Evolutionary conservation across 2,329 filamentous ascomycete genomes (phyloP).

Genomic region (Penicillium brasilianum): DNA sequence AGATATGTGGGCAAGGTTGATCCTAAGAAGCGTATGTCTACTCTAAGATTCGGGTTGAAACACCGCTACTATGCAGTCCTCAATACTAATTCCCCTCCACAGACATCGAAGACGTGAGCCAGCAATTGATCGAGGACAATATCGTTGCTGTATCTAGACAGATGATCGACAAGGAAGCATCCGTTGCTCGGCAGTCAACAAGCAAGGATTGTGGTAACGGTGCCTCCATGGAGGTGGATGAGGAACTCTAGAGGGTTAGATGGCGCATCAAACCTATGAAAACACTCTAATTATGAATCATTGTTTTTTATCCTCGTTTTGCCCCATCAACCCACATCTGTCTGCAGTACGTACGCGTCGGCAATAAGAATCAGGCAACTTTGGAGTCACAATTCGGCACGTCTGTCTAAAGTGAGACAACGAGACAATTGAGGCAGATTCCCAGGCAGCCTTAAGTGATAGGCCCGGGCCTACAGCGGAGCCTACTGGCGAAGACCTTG

Average conservation of each 20-base stretch:
- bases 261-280: conserved; percentile 23
- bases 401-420: neutral
- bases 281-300: conserved; percentile 30
- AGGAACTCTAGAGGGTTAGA: conserved; percentile 52
- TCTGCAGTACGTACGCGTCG: too few species aligned
- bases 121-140: conserved; percentile 98
- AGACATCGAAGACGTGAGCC: conserved; percentile 92
- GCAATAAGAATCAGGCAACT: neutral
- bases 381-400: neutral
- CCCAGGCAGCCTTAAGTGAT: neutral
- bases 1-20: conserved; percentile 98
- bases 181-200: conserved; percentile 71
- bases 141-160: conserved; percentile 97
- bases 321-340: neutral
- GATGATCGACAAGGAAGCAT: conserved; percentile 99
- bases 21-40: conserved; percentile 83
- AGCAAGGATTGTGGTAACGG: conserved; percentile 53
- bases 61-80: neutral
- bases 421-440: too few species aligned
- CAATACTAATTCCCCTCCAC: conserved; percentile 29
- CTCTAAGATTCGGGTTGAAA: neutral
- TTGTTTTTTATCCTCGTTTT: conserved; percentile 1
- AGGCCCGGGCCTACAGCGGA: neutral
- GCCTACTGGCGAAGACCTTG: neutral
- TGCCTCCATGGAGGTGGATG: conserved; percentile 71